These are phyloP conservation scores for Mucor racemosus DNA, from an alignment of 371 early-diverging fungal genomes.

Conservation along the genomic window DNA sequence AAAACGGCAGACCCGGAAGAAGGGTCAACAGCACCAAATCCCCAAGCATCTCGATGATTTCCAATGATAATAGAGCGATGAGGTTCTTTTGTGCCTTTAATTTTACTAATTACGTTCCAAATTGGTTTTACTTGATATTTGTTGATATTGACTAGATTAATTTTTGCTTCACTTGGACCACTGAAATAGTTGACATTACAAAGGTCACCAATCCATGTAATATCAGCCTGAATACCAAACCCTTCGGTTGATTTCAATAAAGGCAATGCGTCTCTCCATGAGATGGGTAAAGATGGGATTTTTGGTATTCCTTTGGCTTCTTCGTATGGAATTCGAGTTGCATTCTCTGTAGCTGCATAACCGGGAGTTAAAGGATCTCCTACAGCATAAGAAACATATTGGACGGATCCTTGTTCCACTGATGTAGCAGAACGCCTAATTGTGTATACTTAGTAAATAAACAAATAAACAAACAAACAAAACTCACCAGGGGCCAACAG, in stretches of 20 bases:
- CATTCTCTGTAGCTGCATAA: slow-evolving; percentile 57
- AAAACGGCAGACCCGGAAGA: slow-evolving; percentile 66
- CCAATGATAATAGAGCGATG: slow-evolving; percentile 63
- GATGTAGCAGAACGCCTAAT: slow-evolving; percentile 13
- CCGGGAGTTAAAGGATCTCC: slow-evolving; percentile 77
- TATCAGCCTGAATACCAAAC: slow-evolving; percentile 38
- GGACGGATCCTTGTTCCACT: slow-evolving; percentile 62
- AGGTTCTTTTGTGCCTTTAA: slow-evolving; percentile 61
- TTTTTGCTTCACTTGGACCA: slow-evolving; percentile 57
- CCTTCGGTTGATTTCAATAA: slow-evolving; percentile 56
- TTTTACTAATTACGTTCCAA: slow-evolving; percentile 68
- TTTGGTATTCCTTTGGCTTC: slow-evolving; percentile 44
- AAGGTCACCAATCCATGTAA: slow-evolving; percentile 46
- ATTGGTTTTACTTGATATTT: slow-evolving; percentile 61
- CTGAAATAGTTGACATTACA: slow-evolving; percentile 50
- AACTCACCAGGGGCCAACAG: slow-evolving; percentile 19
- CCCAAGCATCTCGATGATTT: slow-evolving; percentile 74
- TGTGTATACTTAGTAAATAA: background rate
- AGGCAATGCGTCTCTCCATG: slow-evolving; percentile 65
- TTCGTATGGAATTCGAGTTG: slow-evolving; percentile 41
- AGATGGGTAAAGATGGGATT: slow-evolving; percentile 72
- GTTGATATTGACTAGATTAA: slow-evolving; percentile 57
- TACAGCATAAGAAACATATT: slow-evolving; percentile 43
- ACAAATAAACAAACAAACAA: background rate
- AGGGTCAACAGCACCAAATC: slow-evolving; percentile 66